phyloP scores from a whole-genome alignment of 129 eudicot genomes.

The Helianthus annuus region DNA sequence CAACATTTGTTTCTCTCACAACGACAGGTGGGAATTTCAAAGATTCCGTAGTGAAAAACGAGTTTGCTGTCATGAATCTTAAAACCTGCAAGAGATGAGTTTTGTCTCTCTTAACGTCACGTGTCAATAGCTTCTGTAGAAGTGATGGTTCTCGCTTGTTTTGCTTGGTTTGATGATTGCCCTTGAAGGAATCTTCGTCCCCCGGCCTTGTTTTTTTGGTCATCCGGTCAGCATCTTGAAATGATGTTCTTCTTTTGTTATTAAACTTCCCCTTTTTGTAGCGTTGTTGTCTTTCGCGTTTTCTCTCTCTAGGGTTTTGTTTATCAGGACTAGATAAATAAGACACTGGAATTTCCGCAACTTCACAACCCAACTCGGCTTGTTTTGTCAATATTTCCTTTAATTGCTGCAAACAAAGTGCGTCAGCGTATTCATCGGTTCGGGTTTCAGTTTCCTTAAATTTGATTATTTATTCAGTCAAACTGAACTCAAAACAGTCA shows the following conservation, averaged over 20 bases:
- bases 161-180: background rate
- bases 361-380: slow-evolving; percentile 87
- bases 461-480: too few relatives aligned
- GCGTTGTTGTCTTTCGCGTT: slow-evolving; percentile 25
- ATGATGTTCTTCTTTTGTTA: slow-evolving; percentile 51
- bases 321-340: slow-evolving; percentile 60
- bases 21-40: slow-evolving; percentile 60
- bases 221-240: slow-evolving; percentile 34
- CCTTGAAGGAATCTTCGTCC: slow-evolving; percentile 28
- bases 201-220: slow-evolving; percentile 36
- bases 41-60: slow-evolving; percentile 57
- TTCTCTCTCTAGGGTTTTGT: slow-evolving; percentile 30
- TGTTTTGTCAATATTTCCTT: slow-evolving; percentile 80
- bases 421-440: background rate
- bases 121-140: slow-evolving; percentile 69
- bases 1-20: slow-evolving; percentile 42
- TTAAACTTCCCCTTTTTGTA: slow-evolving; percentile 49
- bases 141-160: slow-evolving; percentile 59
- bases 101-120: slow-evolving; percentile 71
- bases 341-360: slow-evolving; percentile 77
- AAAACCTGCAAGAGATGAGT: slow-evolving; percentile 71
- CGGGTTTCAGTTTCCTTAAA: too few relatives aligned
- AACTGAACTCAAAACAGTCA: too few relatives aligned
- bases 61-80: slow-evolving; percentile 77
- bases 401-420: slow-evolving; percentile 65